Evolutionary conservation across 345 rosid species (phyloP), one percentile per base, ranked within the genome.

Genomic region (Passiflora organensis): DNA sequence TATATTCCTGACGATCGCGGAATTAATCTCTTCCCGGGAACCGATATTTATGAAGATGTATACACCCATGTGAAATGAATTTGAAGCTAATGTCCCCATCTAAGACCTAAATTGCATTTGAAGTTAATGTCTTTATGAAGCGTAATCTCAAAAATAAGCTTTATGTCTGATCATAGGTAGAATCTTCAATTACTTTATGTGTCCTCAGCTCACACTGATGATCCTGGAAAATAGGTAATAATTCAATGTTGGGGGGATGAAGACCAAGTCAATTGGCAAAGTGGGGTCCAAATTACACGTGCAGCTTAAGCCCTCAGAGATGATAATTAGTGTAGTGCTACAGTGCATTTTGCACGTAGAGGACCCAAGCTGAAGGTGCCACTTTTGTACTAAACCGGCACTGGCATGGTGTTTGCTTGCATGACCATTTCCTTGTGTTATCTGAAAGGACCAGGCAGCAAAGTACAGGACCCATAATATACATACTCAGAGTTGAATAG

Each of bases 281-380:
- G 64, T 48, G 53, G 65, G 76, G 59, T 34, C 63, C 53, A 44
- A 43, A 48, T 45, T 72, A 73, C 82, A 76, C 82, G 86, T 80
- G 86, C 60, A 55, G 43, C 51, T 71, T 59, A 69, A 51, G 56
- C 57, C 55, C 43, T 62, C 47, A n/a, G 45, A 19, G 21, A 11
- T 43, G 16, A 44, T 62, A 38, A 57, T 68, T 56, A 46, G 39
- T 60, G n/a, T 15, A 19, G 56, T 54, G 8, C 1, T 14, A 43
- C 47, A 39, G 53, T 61, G 36, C 13, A 37, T 14, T 49, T 32
- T 42, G 47, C 10, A 37, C 51, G 55, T 12, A 32, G 8, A 0
- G 61, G 50, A 61, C 60, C 70, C 51, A 46, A 51, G 19, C 42
- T 20, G 16, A 46, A 51, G 19, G 34, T 20, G 16, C 51, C 24